These are phyloP conservation scores for Phoma herbarum DNA, from an alignment of 2,329 filamentous ascomycete species.

Conservation along the genomic window DNA sequence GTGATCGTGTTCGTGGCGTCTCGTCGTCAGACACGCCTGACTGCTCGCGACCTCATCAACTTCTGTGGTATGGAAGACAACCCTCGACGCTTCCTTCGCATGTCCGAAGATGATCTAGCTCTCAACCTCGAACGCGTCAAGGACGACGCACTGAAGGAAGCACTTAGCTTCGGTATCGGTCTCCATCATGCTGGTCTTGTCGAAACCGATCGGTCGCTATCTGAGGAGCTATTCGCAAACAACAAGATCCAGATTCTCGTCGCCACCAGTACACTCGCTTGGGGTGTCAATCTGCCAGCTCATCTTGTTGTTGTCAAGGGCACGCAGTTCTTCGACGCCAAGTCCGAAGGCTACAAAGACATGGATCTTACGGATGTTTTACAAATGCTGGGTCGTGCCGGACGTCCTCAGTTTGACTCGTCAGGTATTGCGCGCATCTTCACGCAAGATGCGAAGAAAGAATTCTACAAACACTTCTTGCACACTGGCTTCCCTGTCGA, in stretches of 20 bases:
- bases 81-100: slow-evolving; percentile 87
- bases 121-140: slow-evolving; percentile 89
- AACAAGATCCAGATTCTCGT: slow-evolving; percentile 98
- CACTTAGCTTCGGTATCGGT: slow-evolving; percentile 96
- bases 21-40: slow-evolving; percentile 90
- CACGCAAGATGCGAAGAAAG: slow-evolving; percentile 96
- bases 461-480: slow-evolving; percentile 99
- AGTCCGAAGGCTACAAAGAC: slow-evolving; percentile 96
- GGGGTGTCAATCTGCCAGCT: slow-evolving; percentile 97
- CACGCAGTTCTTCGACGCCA: slow-evolving; percentile 97
- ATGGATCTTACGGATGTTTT: slow-evolving; percentile 99
- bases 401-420: slow-evolving; percentile 94
- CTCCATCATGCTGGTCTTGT: slow-evolving; percentile 97
- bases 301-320: slow-evolving; percentile 98
- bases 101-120: slow-evolving; percentile 94
- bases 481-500: slow-evolving; percentile 98
- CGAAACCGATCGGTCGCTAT: slow-evolving; percentile 88
- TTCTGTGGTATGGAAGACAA: slow-evolving; percentile 99
- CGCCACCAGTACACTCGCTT: slow-evolving; percentile 93
- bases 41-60: slow-evolving; percentile 95
- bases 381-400: slow-evolving; percentile 96
- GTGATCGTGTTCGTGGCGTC: slow-evolving; percentile 99
- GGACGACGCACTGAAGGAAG: slow-evolving; percentile 89
- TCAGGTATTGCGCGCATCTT: slow-evolving; percentile 97
- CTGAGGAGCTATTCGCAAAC: slow-evolving; percentile 94